A percentile compares a stretch with the other conserved stretches of the same genome.
Evolutionary conservation across 306 rosid species (phyloP).

Genomic region (Neltuma alba): DNA sequence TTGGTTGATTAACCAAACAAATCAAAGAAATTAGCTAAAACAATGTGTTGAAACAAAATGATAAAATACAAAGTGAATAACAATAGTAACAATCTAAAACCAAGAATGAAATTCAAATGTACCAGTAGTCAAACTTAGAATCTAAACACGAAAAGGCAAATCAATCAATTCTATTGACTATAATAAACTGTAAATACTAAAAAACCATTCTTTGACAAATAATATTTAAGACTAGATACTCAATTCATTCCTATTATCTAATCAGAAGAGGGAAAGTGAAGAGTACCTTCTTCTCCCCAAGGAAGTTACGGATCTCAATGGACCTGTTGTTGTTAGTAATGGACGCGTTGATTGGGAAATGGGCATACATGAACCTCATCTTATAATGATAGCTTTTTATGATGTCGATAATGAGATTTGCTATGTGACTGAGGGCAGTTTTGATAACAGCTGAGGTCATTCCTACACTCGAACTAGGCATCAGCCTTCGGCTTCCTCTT

Average conservation of each 20-base stretch:
- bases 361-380: conserved; percentile 85
- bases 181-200: neutral
- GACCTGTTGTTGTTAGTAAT: conserved; percentile 44
- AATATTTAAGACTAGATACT: neutral
- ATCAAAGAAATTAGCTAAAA: too few relatives aligned
- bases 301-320: conserved; percentile 75
- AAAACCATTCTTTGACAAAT: neutral
- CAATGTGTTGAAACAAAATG: too few relatives aligned
- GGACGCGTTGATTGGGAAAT: conserved; percentile 80
- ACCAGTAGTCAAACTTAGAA: neutral
- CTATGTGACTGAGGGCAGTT: conserved; percentile 66
- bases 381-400: conserved; percentile 83
- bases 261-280: neutral
- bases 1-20: too few relatives aligned
- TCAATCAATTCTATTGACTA: neutral
- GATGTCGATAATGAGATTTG: conserved; percentile 74
- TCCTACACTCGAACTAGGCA: conserved; percentile 69
- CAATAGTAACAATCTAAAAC: neutral
- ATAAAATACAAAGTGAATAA: neutral
- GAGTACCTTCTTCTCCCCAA: conserved; percentile 71
- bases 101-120: neutral
- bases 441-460: conserved; percentile 82
- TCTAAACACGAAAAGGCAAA: neutral
- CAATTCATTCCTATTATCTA: too few relatives aligned
- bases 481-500: conserved; percentile 57